Conservation (phyloP, 352 stramenopile species). For the Phytopythium sindhum region DNA sequence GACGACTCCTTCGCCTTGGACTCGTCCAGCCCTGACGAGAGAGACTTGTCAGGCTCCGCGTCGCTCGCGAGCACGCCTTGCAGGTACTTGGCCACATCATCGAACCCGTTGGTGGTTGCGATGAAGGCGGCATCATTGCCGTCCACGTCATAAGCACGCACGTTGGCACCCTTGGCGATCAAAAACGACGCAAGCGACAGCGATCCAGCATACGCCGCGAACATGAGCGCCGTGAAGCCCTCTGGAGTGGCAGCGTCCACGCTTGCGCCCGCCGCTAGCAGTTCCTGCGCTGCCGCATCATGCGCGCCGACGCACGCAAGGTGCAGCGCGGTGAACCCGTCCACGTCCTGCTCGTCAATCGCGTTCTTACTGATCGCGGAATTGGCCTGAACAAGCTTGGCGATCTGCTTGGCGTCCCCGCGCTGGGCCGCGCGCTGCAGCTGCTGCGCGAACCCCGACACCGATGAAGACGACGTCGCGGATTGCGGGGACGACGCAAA, state of each 20-base stretch:
- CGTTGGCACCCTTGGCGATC: slow-evolving; percentile 28
- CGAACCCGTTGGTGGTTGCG: slow-evolving; percentile 44
- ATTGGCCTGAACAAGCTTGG: slow-evolving; percentile 38
- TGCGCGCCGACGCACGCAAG: slow-evolving; percentile 52
- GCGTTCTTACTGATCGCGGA: slow-evolving; percentile 18
- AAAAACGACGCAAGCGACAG: slow-evolving; percentile 37
- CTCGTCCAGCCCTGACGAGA: slow-evolving; percentile 9
- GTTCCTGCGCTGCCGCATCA: slow-evolving; percentile 34
- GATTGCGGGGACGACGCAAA: slow-evolving; percentile 27
- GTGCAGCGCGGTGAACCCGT: slow-evolving; percentile 63
- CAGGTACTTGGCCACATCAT: slow-evolving; percentile 40
- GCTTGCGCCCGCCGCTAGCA: slow-evolving; percentile 37
- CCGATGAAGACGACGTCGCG: slow-evolving; percentile 24
- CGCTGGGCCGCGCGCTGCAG: slow-evolving; percentile 42
- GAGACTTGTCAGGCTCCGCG: slow-evolving; percentile 7
- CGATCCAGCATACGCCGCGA: slow-evolving; percentile 41
- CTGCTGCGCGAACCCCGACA: slow-evolving; percentile 23
- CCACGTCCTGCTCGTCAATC: slow-evolving; percentile 36
- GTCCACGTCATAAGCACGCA: slow-evolving; percentile 40
- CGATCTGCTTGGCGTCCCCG: slow-evolving; percentile 44
- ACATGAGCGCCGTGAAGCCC: slow-evolving; percentile 56
- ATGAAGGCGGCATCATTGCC: slow-evolving; percentile 49
- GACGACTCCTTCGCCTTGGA: slow-evolving; percentile 16
- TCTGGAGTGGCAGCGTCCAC: slow-evolving; percentile 44
- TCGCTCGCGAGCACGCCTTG: slow-evolving; percentile 20